Conservation (phyloP, 345 rosid genomes). For the Trapa incisa region DNA sequence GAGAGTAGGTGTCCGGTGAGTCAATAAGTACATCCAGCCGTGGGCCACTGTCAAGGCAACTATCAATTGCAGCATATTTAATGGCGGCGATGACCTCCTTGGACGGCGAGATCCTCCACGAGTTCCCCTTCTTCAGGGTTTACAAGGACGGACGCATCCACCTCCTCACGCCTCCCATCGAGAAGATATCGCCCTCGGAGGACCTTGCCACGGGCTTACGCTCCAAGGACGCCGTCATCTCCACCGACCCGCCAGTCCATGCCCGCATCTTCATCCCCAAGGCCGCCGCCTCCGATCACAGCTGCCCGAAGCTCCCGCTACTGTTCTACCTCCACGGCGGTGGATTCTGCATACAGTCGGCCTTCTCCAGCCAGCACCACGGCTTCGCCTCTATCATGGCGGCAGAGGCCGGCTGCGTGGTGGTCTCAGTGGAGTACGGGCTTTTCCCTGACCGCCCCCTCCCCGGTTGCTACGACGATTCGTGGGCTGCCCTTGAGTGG, state of each 20-base stretch:
- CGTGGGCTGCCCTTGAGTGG: constrained; percentile 28
- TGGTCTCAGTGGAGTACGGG: constrained; percentile 24
- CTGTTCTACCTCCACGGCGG: constrained; percentile 22
- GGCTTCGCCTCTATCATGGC: constrained; percentile 4
- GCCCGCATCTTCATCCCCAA: constrained; percentile 21
- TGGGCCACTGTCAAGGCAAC: no score
- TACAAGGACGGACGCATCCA: constrained; percentile 12
- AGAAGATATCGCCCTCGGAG: constrained; percentile 10
- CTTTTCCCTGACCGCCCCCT: constrained; percentile 27
- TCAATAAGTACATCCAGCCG: no score
- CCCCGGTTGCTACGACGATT: constrained; percentile 31
- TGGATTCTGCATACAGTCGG: constrained; percentile 17
- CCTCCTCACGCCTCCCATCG: not conserved
- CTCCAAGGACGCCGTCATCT: constrained; percentile 14
- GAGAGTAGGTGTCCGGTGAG: no score
- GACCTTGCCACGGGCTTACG: constrained; percentile 13
- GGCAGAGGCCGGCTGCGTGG: constrained; percentile 11
- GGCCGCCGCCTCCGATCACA: not conserved
- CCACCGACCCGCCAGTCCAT: constrained; percentile 17
- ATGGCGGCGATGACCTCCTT: constrained; percentile 9
- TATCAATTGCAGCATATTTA: no score
- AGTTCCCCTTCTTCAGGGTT: constrained; percentile 22
- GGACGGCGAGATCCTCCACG: constrained; percentile 12
- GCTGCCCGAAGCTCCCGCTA: constrained; percentile 12
- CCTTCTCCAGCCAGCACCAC: constrained; percentile 9